These are phyloP conservation scores for Myrmaecium sp. DNA, from an alignment of 2,329 filamentous ascomycete species.

Conservation along the genomic window DNA sequence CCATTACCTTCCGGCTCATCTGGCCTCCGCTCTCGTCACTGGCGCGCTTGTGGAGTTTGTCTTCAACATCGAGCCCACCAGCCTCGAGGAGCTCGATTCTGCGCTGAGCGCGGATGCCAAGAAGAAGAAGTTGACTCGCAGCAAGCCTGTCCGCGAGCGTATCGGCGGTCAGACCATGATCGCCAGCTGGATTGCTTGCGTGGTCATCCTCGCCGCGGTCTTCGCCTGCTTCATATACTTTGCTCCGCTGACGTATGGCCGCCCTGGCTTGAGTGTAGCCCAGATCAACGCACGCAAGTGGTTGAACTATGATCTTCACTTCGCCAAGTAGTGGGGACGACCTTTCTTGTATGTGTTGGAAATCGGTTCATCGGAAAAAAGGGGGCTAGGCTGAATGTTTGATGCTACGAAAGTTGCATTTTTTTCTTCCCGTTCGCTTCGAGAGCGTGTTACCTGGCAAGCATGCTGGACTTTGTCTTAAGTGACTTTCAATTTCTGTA, in stretches of 20 bases:
- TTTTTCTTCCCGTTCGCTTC: too few relatives aligned
- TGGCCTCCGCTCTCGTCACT: slow-evolving; percentile 78
- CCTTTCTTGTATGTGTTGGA: too few relatives aligned
- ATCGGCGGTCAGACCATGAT: slow-evolving; percentile 63
- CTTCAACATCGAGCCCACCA: slow-evolving; percentile 71
- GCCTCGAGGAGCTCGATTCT: slow-evolving; percentile 32
- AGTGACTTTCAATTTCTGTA: too few relatives aligned
- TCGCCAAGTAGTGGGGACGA: slow-evolving; percentile 62
- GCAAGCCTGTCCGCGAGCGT: slow-evolving; percentile 63
- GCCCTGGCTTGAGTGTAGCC: slow-evolving; percentile 66
- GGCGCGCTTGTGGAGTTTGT: slow-evolving; percentile 89
- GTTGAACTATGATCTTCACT: slow-evolving; percentile 94
- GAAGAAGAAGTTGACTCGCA: slow-evolving; percentile 12
- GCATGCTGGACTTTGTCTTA: too few relatives aligned
- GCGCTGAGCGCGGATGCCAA: slow-evolving; percentile 17
- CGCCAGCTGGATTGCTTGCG: slow-evolving; percentile 61
- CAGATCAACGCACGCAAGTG: slow-evolving; percentile 77
- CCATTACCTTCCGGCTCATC: slow-evolving; percentile 88
- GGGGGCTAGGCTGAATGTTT: too few relatives aligned
- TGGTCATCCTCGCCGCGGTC: slow-evolving; percentile 49
- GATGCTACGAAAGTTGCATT: too few relatives aligned
- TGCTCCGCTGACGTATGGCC: slow-evolving; percentile 87
- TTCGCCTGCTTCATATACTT: slow-evolving; percentile 82
- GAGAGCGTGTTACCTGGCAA: too few relatives aligned
- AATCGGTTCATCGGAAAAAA: too few relatives aligned